Percentiles rank a stretch among this genome's conserved stretches.
Evolutionary conservation across 73 alveolate species (phyloP).

Genomic region (Paramecium pentaurelia): DNA sequence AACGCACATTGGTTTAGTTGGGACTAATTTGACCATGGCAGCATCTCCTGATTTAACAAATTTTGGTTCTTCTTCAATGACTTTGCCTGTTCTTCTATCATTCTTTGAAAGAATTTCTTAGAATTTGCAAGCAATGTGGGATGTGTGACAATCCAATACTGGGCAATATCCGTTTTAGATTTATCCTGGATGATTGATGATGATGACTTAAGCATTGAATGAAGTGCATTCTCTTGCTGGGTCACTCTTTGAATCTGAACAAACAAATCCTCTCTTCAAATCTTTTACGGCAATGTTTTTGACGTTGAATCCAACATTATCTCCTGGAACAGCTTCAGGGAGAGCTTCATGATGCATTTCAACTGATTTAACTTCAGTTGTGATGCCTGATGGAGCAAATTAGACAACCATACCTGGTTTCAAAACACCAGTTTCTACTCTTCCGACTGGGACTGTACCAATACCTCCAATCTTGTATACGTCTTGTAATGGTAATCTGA

Average conservation of each 20-base stretch:
- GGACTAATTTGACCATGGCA: slow-evolving; percentile 82
- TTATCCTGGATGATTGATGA: slow-evolving; percentile 94
- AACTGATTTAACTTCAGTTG: slow-evolving; percentile 87
- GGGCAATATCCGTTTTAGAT: slow-evolving; percentile 95
- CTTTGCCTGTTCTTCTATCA: slow-evolving; percentile 93
- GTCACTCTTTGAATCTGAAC: slow-evolving; percentile 75
- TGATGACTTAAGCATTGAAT: slow-evolving; percentile 91
- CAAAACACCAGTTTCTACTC: slow-evolving; percentile 96
- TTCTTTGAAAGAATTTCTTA: slow-evolving; percentile 73
- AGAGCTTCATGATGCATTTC: slow-evolving; percentile 95
- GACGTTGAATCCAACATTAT: slow-evolving; percentile 91
- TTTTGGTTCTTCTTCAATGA: slow-evolving; percentile 86
- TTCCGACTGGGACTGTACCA: slow-evolving; percentile 96
- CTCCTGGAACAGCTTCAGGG: slow-evolving; percentile 96
- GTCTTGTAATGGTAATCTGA: slow-evolving; percentile 94
- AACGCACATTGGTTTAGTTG: slow-evolving; percentile 88
- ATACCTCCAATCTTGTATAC: slow-evolving; percentile 92
- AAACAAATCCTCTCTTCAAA: slow-evolving; percentile 76
- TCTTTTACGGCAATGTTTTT: slow-evolving; percentile 82
- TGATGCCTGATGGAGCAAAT: slow-evolving; percentile 84
- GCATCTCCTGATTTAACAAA: slow-evolving; percentile 90
- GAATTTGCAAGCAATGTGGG: slow-evolving; percentile 95
- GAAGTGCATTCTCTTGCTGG: slow-evolving; percentile 68
- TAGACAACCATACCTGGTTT: slow-evolving; percentile 89
- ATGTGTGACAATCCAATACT: slow-evolving; percentile 96